These are phyloP conservation scores for Schizosaccharomyces versatilis DNA, from an alignment of 1,139 yeast genomes.

Conservation along the genomic window DNA sequence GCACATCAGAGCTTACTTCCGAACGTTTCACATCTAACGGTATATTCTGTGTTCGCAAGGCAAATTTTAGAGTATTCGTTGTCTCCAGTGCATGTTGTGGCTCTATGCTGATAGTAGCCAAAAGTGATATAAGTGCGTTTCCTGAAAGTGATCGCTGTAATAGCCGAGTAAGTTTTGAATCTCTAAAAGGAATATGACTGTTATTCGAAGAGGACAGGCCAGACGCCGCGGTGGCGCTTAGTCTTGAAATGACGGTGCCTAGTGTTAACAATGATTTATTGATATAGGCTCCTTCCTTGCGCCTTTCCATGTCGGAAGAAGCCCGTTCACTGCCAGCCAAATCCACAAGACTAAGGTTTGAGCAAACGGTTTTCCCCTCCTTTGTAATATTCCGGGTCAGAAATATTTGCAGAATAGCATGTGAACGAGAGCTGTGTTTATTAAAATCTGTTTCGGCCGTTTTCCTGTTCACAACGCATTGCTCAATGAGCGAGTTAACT, in stretches of 20 bases:
- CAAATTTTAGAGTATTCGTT: conserved; percentile 67
- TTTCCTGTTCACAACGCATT: conserved; percentile 52
- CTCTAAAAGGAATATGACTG: conserved; percentile 69
- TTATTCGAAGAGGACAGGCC: conserved; percentile 10
- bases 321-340: conserved; percentile 90
- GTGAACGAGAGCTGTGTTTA: conserved; percentile 65
- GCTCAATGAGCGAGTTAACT: conserved; percentile 33
- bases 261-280: conserved; percentile 74
- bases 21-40: conserved; percentile 1
- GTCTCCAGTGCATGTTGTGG: conserved; percentile 51
- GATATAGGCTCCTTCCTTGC: conserved; percentile 82
- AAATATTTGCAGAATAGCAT: conserved; percentile 60
- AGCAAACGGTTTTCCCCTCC: conserved; percentile 24
- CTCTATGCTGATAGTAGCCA: conserved; percentile 58
- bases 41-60: conserved; percentile 52
- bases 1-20: not conserved
- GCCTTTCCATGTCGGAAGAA: conserved; percentile 52
- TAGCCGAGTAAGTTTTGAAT: conserved; percentile 68
- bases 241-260: conserved; percentile 68
- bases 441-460: conserved; percentile 82
- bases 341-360: conserved; percentile 71
- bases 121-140: conserved; percentile 56
- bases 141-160: conserved; percentile 85
- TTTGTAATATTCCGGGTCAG: conserved; percentile 23
- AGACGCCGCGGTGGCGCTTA: conserved; percentile 19